Percentiles rank a stretch among this genome's conserved stretches.
phyloP scores from a whole-genome alignment of 192 early-diverging fungal genomes.

The Diversispora epigaea region DNA sequence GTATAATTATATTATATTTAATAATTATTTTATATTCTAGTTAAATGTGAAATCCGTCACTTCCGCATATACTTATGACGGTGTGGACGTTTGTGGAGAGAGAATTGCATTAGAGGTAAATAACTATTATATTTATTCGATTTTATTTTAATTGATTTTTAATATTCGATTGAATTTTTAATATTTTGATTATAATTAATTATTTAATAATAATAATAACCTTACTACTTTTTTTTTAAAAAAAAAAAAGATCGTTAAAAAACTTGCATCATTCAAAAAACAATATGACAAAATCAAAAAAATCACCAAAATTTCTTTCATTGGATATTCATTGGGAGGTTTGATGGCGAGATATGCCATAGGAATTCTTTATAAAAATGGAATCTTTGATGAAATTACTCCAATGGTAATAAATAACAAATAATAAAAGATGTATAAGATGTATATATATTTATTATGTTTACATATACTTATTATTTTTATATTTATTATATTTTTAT shows the following conservation, averaged over 20 bases:
- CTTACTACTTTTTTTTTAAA: too few relatives aligned
- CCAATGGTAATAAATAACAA: conserved; percentile 48
- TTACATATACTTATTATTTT: background rate
- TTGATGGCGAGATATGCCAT: conserved; percentile 54
- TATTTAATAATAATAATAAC: too few relatives aligned
- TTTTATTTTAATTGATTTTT: background rate
- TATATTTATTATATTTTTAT: background rate
- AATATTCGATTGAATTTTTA: too few relatives aligned
- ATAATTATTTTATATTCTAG: conserved; percentile 34
- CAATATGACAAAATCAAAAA: conserved; percentile 31
- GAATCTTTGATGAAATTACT: conserved; percentile 48
- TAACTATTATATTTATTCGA: background rate
- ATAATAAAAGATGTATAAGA: too few relatives aligned
- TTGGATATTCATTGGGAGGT: conserved; percentile 63
- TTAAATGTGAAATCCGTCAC: conserved; percentile 49
- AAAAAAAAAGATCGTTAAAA: too few relatives aligned
- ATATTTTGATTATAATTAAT: too few relatives aligned
- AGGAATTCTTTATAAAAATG: conserved; percentile 46
- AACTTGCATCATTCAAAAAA: too few relatives aligned
- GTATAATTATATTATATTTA: background rate
- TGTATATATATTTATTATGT: too few relatives aligned
- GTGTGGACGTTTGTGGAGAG: conserved; percentile 56
- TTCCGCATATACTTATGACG: conserved; percentile 54
- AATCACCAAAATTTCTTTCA: conserved; percentile 36
- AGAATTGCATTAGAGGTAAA: conserved; percentile 48